phyloP scores from a whole-genome alignment of 2,329 filamentous ascomycete species.

The Paecilomyces fulvus region DNA sequence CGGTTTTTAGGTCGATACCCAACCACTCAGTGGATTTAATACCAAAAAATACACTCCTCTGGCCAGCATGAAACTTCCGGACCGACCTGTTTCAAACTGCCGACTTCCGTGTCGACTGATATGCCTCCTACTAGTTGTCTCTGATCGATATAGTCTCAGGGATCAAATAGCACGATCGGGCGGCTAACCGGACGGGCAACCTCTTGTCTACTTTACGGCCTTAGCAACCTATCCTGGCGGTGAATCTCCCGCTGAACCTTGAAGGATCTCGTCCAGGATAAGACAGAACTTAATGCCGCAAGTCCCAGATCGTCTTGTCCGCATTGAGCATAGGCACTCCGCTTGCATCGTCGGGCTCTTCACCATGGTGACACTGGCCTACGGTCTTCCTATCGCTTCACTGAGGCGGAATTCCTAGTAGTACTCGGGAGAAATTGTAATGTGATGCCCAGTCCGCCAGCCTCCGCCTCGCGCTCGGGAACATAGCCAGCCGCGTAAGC shows the following conservation, averaged over 20 bases:
- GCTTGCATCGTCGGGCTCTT: background rate
- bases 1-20: background rate
- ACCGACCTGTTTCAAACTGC: background rate
- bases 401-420: background rate
- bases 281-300: background rate
- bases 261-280: background rate
- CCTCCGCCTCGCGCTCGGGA: background rate
- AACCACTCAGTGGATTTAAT: background rate
- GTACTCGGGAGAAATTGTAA: background rate
- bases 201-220: background rate
- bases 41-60: background rate
- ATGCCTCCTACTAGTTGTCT: background rate
- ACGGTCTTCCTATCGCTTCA: background rate
- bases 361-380: background rate
- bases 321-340: background rate
- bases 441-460: background rate
- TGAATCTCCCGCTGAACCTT: background rate
- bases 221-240: background rate
- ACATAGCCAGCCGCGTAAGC: background rate
- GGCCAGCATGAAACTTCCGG: background rate
- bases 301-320: background rate
- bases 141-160: background rate
- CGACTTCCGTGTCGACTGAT: background rate
- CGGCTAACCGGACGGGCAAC: background rate
- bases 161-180: background rate